These are phyloP conservation scores for Uronychia binucleata DNA, from an alignment of 73 alveolate species.

Conservation along the genomic window DNA sequence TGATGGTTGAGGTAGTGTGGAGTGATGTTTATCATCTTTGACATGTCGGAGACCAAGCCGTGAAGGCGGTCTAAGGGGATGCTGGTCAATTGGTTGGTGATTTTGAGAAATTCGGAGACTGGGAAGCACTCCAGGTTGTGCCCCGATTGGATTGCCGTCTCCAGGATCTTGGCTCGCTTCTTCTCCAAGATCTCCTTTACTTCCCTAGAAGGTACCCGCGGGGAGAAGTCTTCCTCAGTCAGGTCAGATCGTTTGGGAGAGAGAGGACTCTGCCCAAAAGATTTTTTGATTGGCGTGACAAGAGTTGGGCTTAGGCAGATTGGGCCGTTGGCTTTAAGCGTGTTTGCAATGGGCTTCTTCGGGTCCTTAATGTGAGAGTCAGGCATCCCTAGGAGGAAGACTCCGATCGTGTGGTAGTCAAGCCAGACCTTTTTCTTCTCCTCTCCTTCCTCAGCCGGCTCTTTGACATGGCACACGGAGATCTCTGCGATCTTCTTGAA, in stretches of 20 bases:
- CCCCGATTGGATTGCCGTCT: background rate
- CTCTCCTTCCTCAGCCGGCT: background rate
- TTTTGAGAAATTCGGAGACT: background rate
- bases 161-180: background rate
- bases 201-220: background rate
- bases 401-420: background rate
- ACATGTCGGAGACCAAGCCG: background rate
- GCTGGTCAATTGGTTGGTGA: background rate
- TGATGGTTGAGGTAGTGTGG: conserved; percentile 3
- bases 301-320: no score
- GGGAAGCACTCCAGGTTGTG: background rate
- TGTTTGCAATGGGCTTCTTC: no score
- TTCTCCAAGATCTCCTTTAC: background rate
- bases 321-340: no score
- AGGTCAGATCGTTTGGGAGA: no score
- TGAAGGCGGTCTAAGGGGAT: background rate
- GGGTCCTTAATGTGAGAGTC: no score
- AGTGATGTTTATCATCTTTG: background rate
- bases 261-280: no score
- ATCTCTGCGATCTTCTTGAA: background rate
- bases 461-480: background rate
- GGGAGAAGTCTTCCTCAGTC: no score
- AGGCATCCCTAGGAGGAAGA: no score
- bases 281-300: no score
- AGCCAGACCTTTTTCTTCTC: background rate